Percentiles rank a stretch among this genome's conserved stretches.
Evolutionary conservation across 1,284 basidiomycete species (phyloP).

Genomic region (Wallemia mellicola): DNA sequence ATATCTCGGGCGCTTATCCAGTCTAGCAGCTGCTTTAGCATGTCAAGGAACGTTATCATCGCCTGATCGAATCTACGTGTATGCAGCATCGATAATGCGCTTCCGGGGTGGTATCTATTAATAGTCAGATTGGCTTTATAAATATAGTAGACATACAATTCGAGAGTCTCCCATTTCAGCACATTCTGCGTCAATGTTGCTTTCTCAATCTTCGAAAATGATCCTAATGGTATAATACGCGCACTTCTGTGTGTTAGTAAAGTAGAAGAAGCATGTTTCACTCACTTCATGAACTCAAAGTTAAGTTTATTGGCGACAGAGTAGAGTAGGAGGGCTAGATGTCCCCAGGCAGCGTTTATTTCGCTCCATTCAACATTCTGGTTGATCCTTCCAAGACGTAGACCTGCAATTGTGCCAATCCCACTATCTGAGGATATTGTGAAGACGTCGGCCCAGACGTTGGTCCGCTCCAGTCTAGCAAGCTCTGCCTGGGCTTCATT

Average conservation of each 20-base stretch:
- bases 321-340: constrained; percentile 67
- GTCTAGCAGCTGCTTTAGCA: constrained; percentile 66
- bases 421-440: constrained; percentile 84
- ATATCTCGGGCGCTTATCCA: constrained; percentile 41
- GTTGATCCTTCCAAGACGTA: constrained; percentile 61
- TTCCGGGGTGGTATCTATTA: constrained; percentile 39
- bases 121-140: not conserved
- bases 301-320: constrained; percentile 70
- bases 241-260: constrained; percentile 24
- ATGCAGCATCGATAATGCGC: constrained; percentile 49
- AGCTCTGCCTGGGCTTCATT: constrained; percentile 34
- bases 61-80: constrained; percentile 84
- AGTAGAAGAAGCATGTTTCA: not conserved
- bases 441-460: constrained; percentile 96
- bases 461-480: constrained; percentile 49
- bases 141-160: constrained; percentile 26
- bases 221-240: constrained; percentile 65
- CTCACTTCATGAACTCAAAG: constrained; percentile 52
- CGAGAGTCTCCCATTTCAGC: constrained; percentile 54
- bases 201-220: constrained; percentile 66
- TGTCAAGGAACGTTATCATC: constrained; percentile 85
- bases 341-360: constrained; percentile 96
- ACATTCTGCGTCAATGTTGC: constrained; percentile 18
- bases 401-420: constrained; percentile 86
- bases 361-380: constrained; percentile 86